phyloP scores from a whole-genome alignment of 495 filamentous ascomycete genomes.

The Xanthoparmelia taractica region DNA sequence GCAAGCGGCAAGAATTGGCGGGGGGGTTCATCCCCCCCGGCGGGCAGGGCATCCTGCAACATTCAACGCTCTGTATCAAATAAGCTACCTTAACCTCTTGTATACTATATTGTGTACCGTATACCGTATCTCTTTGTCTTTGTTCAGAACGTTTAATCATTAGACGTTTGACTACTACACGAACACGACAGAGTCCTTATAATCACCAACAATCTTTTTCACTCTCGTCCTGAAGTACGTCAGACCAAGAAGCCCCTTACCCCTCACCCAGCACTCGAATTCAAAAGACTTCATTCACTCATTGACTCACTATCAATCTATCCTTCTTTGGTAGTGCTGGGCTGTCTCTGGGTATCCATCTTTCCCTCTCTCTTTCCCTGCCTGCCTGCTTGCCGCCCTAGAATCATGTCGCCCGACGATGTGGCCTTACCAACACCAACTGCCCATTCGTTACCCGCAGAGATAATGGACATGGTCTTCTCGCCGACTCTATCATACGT shows the following conservation, averaged over 20 bases:
- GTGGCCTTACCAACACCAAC: constrained; percentile 13
- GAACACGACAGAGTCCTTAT: not conserved
- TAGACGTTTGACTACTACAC: no score
- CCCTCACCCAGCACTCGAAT: not conserved
- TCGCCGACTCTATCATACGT: constrained; percentile 13
- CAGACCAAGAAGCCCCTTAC: not conserved
- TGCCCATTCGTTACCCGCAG: constrained; percentile 9
- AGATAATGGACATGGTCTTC: constrained; percentile 13
- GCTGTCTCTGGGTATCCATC: not conserved
- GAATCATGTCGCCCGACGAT: constrained; percentile 11
- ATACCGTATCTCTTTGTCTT: no score
- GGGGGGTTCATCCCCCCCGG: not conserved
- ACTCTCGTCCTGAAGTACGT: not conserved
- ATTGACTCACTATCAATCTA: not conserved
- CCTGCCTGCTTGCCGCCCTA: not conserved
- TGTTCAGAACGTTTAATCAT: not conserved
- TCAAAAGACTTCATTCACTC: not conserved
- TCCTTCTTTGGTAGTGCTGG: not conserved
- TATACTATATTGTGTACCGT: no score
- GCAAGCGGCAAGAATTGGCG: not conserved
- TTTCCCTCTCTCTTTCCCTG: not conserved
- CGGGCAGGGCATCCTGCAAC: not conserved
- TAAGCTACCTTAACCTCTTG: no score
- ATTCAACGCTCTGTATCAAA: not conserved
- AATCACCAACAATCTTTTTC: not conserved